Base-by-base conservation (phyloP, 805 yeast genomes). In the Starmerella geochares region DNA sequence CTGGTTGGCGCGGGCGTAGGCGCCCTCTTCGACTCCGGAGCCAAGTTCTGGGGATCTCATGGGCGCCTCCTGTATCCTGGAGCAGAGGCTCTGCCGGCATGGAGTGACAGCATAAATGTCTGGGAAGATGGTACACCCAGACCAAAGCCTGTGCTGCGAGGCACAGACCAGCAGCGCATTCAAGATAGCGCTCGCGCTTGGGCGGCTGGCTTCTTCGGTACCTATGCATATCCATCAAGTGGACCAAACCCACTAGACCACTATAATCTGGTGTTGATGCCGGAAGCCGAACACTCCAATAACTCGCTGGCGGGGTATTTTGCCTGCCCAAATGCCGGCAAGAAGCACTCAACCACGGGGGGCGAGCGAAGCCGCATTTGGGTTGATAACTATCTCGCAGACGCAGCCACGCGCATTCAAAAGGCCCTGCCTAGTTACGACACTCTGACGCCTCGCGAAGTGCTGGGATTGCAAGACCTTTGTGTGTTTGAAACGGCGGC, bases 401-500 rank as follows among this genome's bases (percentile, higher is more conserved):
- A 64, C 19, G 84, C 85, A 25, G 74, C 80, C 6, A 62, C 62
- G n/a, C 72, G 94, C 58, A 67, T 83, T 45, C 75, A 75, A 58
- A 62, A 63, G 41, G 69, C 72, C 45, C 77, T 83, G 48, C 77
- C 78, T 3, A 81, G 79, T 2, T 67, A 70, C 55, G 60, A 55
- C 19, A 67, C 77, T 55, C 55, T 83, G 48, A 72, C 79, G 3
- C 60, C 69, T 2, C 59, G 63, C 32, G 90, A 85, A 58, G 74
- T 79, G 23, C 65, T 62, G 38, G 65, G 64, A 21, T 59, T 84
- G 54, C 79, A 81, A 58, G 68, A 71, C 11, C 73, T 79, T 66
- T 84, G 94, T 66, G 87, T 85, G 3, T 85, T 72, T 62, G 94
- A 85, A 65, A 66, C 83, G 40, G 83, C 83, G 49, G 83, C 78